phyloP scores from a whole-genome alignment of 352 stramenopile genomes.

The Plasmopara muralis region DNA sequence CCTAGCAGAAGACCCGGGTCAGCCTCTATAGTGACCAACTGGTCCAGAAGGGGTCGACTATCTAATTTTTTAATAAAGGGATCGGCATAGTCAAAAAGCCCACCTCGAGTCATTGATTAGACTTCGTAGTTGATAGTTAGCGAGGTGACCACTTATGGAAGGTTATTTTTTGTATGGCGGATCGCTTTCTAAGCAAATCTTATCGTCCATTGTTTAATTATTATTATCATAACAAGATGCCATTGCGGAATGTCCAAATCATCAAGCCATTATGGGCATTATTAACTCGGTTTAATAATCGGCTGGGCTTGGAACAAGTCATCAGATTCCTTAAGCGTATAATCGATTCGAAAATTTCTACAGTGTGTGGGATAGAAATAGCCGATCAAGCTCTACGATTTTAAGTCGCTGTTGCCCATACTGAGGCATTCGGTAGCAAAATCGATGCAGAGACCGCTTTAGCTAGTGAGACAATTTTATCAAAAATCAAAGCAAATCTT shows the following conservation, averaged over 20 bases:
- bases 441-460: not conserved
- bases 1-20: not conserved
- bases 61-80: not conserved
- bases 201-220: not conserved
- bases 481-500: too few species aligned
- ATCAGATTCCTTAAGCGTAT: not conserved
- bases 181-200: not conserved
- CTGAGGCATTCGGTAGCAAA: not conserved
- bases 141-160: not conserved
- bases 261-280: not conserved
- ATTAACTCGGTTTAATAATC: not conserved
- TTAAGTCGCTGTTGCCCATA: not conserved
- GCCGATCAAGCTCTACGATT: not conserved
- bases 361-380: not conserved
- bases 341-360: not conserved
- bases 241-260: not conserved
- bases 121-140: not conserved
- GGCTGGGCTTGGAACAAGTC: not conserved
- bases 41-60: not conserved
- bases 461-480: not conserved
- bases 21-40: slow-evolving; percentile 1
- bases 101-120: not conserved
- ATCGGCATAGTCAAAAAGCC: not conserved
- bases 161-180: not conserved
- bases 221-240: not conserved